Conservation (phyloP, 2,329 filamentous ascomycete genomes). For the Leptographium galeiforme region DNA sequence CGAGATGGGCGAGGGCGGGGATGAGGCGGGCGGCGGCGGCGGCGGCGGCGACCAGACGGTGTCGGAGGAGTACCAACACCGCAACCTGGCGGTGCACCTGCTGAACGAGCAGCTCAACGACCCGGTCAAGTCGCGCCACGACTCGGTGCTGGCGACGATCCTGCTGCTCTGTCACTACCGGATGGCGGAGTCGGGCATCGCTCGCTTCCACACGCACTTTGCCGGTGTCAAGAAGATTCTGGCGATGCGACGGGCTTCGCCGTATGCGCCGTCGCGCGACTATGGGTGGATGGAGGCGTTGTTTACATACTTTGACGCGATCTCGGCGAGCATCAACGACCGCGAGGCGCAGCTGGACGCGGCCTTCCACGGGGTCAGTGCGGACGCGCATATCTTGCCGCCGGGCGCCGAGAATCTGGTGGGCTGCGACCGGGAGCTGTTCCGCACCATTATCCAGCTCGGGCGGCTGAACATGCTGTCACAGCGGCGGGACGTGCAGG, state of each 20-base stretch:
- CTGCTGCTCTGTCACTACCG: conserved; percentile 84
- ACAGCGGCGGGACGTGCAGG: conserved; percentile 47
- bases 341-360: conserved; percentile 70
- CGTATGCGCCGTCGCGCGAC: conserved; percentile 44
- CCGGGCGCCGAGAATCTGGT: conserved; percentile 69
- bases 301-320: conserved; percentile 89
- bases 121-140: conserved; percentile 59
- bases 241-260: conserved; percentile 50
- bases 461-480: conserved; percentile 75
- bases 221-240: conserved; percentile 86
- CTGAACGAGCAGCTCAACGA: conserved; percentile 78
- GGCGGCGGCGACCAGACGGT: conserved; percentile 43
- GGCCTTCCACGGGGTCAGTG: conserved; percentile 43
- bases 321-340: conserved; percentile 84
- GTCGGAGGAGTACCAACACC: conserved; percentile 74
- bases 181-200: conserved; percentile 84
- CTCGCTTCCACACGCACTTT: conserved; percentile 86
- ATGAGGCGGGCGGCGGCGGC: conserved; percentile 4
- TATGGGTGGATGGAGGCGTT: conserved; percentile 85
- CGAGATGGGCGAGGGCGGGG: conserved; percentile 30
- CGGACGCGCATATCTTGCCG: conserved; percentile 35
- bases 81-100: conserved; percentile 63
- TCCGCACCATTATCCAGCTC: conserved; percentile 73
- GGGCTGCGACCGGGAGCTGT: conserved; percentile 75
- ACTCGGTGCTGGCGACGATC: conserved; percentile 77